Evolutionary conservation across 345 rosid genomes (phyloP), one percentile per base, ranked within the genome.

Genomic region (Aegle marmelos): DNA sequence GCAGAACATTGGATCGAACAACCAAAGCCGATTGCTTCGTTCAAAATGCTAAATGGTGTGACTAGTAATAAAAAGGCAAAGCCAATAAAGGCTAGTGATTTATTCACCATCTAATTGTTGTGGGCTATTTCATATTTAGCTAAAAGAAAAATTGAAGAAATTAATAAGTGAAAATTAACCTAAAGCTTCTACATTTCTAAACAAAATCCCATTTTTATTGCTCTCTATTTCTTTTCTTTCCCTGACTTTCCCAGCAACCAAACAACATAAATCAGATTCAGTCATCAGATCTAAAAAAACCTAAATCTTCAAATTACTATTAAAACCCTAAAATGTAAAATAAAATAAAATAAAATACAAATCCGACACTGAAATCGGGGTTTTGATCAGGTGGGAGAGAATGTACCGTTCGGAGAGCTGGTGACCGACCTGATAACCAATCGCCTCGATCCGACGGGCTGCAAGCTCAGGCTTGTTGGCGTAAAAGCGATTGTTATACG

Each of bases 341-440:
- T 1, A 39, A 39, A 39, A 39, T 1, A 39, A 39, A 39, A 39
- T 5, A 57, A 71, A 10, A 31, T 17, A 37, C 2, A 21, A 9
- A 67, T 13, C 24, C 24, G 24, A n/a, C 41, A 41, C 7, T 2
- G 3, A 27, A 0, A 50, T 6, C 8, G 17, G 74, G 17, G 4
- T 13, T 48, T 56, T 65, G 45, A 68, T 57, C 27, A 25, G 69
- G 58, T 36, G 67, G n/a, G n/a, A 73, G 45, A 48, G 79, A 28
- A 79, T 78, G 75, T 80, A 92, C 98, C 98, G 90, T 86, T 94
- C 99, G 72, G 98, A 93, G 85, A 97, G 99, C 93, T 97, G 99
- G 80, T 93, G 97, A 75, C 99, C 99, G 85, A 97, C 98, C 84
- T 97, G 99, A 75, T 90, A 97, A 76, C 99, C 99, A 67, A 97